These are phyloP conservation scores for Vaccinium darrowii DNA, from an alignment of 148 eudicot species.

Conservation along the genomic window DNA sequence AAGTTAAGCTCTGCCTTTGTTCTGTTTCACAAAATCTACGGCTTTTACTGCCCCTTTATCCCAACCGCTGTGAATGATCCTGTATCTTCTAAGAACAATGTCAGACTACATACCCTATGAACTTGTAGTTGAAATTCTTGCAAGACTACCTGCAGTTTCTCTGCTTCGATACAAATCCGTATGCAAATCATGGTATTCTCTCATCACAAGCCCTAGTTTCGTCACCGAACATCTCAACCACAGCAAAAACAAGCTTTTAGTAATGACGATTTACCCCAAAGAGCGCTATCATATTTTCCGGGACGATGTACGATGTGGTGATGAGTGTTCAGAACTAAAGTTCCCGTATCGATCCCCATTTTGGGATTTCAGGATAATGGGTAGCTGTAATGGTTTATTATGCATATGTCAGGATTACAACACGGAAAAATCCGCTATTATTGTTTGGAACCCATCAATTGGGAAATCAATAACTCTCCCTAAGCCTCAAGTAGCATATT, in stretches of 20 bases:
- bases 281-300: constrained; percentile 22
- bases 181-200: constrained; percentile 11
- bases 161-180: neutral
- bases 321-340: neutral
- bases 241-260: neutral
- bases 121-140: neutral
- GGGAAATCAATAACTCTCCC: neutral
- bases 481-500: neutral
- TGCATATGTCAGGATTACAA: constrained; percentile 25
- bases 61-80: too few relatives aligned
- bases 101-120: neutral
- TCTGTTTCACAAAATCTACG: too few relatives aligned
- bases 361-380: constrained; percentile 32
- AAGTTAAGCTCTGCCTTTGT: too few relatives aligned
- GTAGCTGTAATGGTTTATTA: constrained; percentile 31
- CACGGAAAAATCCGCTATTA: neutral
- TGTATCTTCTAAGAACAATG: neutral
- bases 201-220: constrained; percentile 10
- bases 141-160: constrained; percentile 7
- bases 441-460: constrained; percentile 35
- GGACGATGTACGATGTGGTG: constrained; percentile 13
- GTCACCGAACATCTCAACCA: neutral
- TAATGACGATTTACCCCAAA: neutral
- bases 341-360: constrained; percentile 22
- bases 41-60: too few relatives aligned